phyloP scores from a whole-genome alignment of 164 flowering plant genomes.

The Umbilicus rupestris region DNA sequence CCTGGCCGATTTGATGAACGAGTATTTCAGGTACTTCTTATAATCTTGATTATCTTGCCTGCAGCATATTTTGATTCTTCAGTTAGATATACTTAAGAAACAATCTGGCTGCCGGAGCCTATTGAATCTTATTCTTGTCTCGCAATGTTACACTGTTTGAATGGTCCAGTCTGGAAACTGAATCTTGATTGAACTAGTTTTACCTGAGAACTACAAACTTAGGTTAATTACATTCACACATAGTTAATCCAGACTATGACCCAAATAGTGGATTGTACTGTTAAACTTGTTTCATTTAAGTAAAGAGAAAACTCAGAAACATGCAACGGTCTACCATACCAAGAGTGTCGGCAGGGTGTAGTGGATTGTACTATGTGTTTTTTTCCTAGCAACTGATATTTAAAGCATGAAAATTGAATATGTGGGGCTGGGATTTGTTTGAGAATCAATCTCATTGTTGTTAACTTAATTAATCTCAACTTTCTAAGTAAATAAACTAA shows the following conservation, averaged over 20 bases:
- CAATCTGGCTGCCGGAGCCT: too few species aligned
- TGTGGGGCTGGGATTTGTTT: neutral
- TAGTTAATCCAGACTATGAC: too few species aligned
- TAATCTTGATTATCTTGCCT: neutral
- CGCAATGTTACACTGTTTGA: too few species aligned
- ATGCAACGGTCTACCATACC: too few species aligned
- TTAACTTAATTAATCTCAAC: neutral
- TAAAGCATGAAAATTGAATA: neutral
- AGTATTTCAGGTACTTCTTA: conserved; percentile 52
- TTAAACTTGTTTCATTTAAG: neutral
- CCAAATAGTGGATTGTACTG: too few species aligned
- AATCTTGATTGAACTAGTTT: too few species aligned
- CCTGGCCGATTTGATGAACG: conserved; percentile 71
- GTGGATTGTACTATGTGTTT: neutral
- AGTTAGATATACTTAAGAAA: too few species aligned
- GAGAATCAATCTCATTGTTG: neutral
- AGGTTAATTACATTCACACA: too few species aligned
- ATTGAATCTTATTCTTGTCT: too few species aligned
- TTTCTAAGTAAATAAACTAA: neutral
- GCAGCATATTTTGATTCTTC: too few species aligned
- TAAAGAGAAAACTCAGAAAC: neutral
- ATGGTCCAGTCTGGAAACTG: too few species aligned
- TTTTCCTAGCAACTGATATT: neutral
- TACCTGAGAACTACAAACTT: too few species aligned
- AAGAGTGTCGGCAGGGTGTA: neutral